Base-by-base conservation (phyloP, 176 grass and related monocot species). In the Luzula sylvatica region DNA sequence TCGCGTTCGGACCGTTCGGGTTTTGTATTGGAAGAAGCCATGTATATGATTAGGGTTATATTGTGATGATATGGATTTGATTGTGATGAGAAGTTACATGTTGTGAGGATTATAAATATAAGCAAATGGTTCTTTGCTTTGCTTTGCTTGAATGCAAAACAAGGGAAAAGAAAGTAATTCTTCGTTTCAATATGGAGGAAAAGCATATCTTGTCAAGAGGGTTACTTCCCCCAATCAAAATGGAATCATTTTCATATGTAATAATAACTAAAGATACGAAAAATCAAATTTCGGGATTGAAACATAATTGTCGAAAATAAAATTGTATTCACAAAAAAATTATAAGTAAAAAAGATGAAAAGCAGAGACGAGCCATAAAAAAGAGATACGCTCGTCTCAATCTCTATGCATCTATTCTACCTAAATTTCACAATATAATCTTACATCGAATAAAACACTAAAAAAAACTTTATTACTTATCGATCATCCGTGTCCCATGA, bases 101-200 rank as follows among this genome's bases (percentile, higher is more conserved):
- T 32, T 55, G 6, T 30, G 22, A 25, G 11, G 21, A 15, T 38
- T 48, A 55, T 81, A 58, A 50, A 53, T 50, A 60, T 23, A 15
- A 26, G 17, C 40, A 58, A 61, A 64, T 17, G 42, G 42, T 64
- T 64, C 42, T 9, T 64, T 28, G 14, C 59, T 64, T 64, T n/a
- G 17, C 15, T 46, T 63, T 46, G 58, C 58, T 63, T 40, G 5
- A 39, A 71, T 71, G 41, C 38, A 52, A 19, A 9, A 56, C 38
- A 45, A 32, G 7, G 42, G 52, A 3, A 69, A 55, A 13, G 66
- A 69, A n/a, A 72, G 20, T 20, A 64, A 72, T 78, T 78, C 59
- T 48, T 56, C 39, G 20, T 48, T 72, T 66, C 14, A 65, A 23
- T 20, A 15, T 9, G 21, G 32, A 49, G 44, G 67, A 55, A 72